Evolutionary conservation across 371 early-diverging fungal species (phyloP).

Genomic region (Apophysomyces elegans): DNA sequence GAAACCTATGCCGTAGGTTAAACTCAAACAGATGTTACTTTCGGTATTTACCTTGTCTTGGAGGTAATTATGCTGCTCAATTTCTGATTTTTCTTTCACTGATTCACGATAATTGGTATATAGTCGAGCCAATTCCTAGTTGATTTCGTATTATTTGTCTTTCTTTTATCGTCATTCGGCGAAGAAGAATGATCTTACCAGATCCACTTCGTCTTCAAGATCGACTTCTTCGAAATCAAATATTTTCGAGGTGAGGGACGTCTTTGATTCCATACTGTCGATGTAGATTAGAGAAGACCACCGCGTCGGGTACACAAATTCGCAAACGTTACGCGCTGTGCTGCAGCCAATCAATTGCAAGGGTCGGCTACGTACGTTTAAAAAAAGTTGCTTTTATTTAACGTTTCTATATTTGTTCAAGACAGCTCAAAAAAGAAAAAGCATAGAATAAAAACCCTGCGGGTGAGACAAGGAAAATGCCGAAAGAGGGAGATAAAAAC

Average conservation of each 20-base stretch:
- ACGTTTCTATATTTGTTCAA: no score
- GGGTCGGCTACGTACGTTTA: no score
- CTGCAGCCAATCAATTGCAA: no score
- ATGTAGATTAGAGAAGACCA: no score
- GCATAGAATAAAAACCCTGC: no score
- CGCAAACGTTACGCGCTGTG: no score
- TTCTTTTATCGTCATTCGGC: conserved; percentile 1
- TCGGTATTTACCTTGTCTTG: conserved; percentile 55
- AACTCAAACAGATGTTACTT: neutral
- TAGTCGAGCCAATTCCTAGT: conserved; percentile 56
- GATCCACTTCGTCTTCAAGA: conserved; percentile 40
- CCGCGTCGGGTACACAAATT: no score
- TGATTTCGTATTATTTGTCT: neutral
- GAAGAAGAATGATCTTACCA: conserved; percentile 25
- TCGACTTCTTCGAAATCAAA: conserved; percentile 40
- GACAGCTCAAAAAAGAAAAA: no score
- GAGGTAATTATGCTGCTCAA: conserved; percentile 66
- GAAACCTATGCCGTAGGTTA: conserved; percentile 40
- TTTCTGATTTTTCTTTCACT: conserved; percentile 58
- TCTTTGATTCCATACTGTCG: neutral
- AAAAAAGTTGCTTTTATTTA: no score
- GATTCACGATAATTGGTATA: conserved; percentile 48
- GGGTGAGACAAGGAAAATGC: no score
- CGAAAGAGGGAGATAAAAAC: no score
- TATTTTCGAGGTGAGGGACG: conserved; percentile 23